phyloP scores from a whole-genome alignment of 176 grass and related monocot genomes.

The Paspalum notatum region DNA sequence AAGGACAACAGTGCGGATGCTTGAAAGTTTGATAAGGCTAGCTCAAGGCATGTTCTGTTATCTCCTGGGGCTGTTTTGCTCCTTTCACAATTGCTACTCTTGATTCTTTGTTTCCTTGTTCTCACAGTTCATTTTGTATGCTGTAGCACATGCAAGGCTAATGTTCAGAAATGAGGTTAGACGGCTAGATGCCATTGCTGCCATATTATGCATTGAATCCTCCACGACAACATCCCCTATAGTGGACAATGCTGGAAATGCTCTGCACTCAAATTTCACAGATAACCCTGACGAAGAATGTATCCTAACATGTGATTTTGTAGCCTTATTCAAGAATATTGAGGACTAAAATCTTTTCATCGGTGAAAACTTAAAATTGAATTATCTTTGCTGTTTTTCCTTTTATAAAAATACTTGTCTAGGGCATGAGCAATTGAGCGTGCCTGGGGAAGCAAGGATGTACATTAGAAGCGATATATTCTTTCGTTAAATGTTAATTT shows the following conservation, averaged over 20 bases:
- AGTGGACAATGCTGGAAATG: conserved; percentile 66
- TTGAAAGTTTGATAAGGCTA: conserved; percentile 97
- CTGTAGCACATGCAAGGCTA: conserved; percentile 86
- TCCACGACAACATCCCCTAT: conserved; percentile 89
- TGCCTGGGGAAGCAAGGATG: not conserved
- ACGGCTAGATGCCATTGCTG: conserved; percentile 73
- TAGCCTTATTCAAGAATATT: conserved; percentile 11
- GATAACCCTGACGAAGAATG: conserved; percentile 90
- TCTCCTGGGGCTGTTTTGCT: not conserved
- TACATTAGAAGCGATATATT: not conserved
- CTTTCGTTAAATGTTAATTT: conserved; percentile 6
- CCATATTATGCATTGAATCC: conserved; percentile 93
- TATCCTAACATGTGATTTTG: conserved; percentile 61
- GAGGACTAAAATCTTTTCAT: not conserved
- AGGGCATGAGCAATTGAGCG: not conserved
- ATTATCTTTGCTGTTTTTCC: not conserved
- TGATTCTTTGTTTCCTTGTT: conserved; percentile 3
- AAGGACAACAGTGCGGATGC: conserved; percentile 92
- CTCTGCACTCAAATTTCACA: conserved; percentile 76
- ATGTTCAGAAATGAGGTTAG: conserved; percentile 90
- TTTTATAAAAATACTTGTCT: conserved; percentile 22
- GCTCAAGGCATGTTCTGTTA: conserved; percentile 66
- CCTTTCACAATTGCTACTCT: conserved; percentile 21
- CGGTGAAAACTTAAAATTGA: conserved; percentile 8
- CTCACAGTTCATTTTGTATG: conserved; percentile 26